Evolutionary conservation across 768 basidiomycete genomes (phyloP).

Genomic region (button mushroom (Agaricus bisporus)): DNA sequence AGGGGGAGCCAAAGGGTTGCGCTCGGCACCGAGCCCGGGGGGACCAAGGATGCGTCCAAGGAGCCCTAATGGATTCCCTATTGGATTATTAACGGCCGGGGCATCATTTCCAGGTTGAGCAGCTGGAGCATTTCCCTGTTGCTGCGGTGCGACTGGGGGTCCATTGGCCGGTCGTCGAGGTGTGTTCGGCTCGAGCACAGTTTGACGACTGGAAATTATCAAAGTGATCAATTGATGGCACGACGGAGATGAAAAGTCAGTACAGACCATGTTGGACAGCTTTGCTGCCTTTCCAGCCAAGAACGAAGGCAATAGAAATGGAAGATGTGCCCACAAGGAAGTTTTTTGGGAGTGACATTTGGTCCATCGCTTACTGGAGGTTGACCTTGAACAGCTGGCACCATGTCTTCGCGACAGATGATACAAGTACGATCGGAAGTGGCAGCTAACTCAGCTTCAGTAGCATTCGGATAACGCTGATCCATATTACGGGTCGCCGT

Average conservation of each 20-base stretch:
- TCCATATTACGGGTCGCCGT: slow-evolving; percentile 97
- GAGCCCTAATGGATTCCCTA: slow-evolving; percentile 46
- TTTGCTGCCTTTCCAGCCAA: slow-evolving; percentile 98
- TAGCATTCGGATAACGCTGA: slow-evolving; percentile 88
- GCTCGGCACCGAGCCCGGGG: slow-evolving; percentile 35
- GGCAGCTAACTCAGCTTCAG: slow-evolving; percentile 71
- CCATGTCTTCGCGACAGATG: slow-evolving; percentile 97
- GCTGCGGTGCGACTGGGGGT: slow-evolving; percentile 19
- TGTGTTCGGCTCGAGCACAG: slow-evolving; percentile 55
- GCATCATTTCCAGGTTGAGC: slow-evolving; percentile 28
- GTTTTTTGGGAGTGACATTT: slow-evolving; percentile 93
- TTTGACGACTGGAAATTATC: slow-evolving; percentile 51
- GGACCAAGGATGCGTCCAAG: slow-evolving; percentile 54
- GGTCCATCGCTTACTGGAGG: slow-evolving; percentile 53
- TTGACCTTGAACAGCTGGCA: slow-evolving; percentile 29
- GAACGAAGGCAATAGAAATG: slow-evolving; percentile 96
- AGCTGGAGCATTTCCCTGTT: slow-evolving; percentile 25
- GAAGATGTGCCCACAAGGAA: slow-evolving; percentile 96
- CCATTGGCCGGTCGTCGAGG: slow-evolving; percentile 23
- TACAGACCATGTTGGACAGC: slow-evolving; percentile 93
- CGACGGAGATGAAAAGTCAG: slow-evolving; percentile 1
- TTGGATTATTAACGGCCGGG: slow-evolving; percentile 34
- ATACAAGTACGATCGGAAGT: slow-evolving; percentile 94
- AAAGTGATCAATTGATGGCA: slow-evolving; percentile 11
- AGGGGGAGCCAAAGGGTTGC: slow-evolving; percentile 3